phyloP scores from a whole-genome alignment of 345 rosid genomes.

The Eucalyptus coolabah region DNA sequence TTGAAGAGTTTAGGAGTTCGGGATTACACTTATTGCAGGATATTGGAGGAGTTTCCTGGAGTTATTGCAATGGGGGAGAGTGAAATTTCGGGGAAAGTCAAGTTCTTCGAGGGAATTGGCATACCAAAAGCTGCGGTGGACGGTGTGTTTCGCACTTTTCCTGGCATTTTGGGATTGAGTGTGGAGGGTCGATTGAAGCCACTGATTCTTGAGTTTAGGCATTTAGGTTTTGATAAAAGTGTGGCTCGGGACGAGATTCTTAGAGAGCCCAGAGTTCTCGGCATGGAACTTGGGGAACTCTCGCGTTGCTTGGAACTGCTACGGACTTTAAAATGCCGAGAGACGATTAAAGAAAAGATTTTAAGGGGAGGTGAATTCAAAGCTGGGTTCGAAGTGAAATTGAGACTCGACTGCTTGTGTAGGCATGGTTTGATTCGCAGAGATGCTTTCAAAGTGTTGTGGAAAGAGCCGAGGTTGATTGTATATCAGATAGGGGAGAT shows the following conservation, averaged over 20 bases:
- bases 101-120: conserved; percentile 34
- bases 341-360: conserved; percentile 32
- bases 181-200: conserved; percentile 45
- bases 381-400: conserved; percentile 68
- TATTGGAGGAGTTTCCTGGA: conserved; percentile 43
- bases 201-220: conserved; percentile 44
- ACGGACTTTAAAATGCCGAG: conserved; percentile 50
- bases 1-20: conserved; percentile 56
- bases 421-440: conserved; percentile 54
- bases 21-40: conserved; percentile 24
- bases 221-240: conserved; percentile 41
- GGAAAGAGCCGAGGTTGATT: conserved; percentile 78
- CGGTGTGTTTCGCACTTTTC: conserved; percentile 31
- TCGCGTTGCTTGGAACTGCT: conserved; percentile 52
- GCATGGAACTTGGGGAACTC: conserved; percentile 77
- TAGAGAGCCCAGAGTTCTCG: conserved; percentile 46
- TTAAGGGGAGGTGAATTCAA: conserved; percentile 37
- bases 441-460: conserved; percentile 65
- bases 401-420: conserved; percentile 72
- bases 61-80: conserved; percentile 25
- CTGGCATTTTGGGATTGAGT: conserved; percentile 35
- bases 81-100: conserved; percentile 32
- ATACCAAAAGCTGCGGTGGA: conserved; percentile 24
- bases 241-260: conserved; percentile 41
- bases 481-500: conserved; percentile 42